These are phyloP conservation scores for Aurinia saxatilis DNA, from an alignment of 345 rosid species.

Conservation along the genomic window DNA sequence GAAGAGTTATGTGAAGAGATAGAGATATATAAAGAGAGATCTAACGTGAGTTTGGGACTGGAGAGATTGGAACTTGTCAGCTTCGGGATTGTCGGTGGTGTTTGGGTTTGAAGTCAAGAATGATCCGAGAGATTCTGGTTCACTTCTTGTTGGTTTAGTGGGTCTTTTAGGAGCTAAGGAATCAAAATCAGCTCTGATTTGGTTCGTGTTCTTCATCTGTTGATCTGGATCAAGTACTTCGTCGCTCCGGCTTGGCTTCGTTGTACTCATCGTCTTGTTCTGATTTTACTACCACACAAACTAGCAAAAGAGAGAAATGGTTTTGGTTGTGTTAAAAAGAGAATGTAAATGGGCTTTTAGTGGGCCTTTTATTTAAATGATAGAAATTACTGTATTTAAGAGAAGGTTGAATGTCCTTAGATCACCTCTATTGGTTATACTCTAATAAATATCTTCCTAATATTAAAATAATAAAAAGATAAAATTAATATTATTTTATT, in stretches of 20 bases:
- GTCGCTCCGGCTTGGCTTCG: constrained; percentile 82
- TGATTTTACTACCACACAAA: background rate
- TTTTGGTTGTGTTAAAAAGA: background rate
- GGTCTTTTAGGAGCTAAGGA: constrained; percentile 62
- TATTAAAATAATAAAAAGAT: no score
- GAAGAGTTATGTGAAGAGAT: background rate
- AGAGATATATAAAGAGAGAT: background rate
- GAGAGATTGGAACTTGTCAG: constrained; percentile 50
- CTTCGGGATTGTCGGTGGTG: constrained; percentile 42
- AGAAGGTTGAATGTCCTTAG: no score
- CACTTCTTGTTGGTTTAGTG: constrained; percentile 67
- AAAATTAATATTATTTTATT: no score
- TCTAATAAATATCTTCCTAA: no score
- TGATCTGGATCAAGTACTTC: constrained; percentile 45
- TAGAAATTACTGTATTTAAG: no score
- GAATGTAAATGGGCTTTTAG: background rate
- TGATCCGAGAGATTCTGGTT: constrained; percentile 33
- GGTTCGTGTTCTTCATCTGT: constrained; percentile 43
- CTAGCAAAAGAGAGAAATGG: background rate
- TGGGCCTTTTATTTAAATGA: constrained; percentile 5
- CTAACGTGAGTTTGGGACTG: constrained; percentile 41
- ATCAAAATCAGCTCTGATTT: constrained; percentile 56
- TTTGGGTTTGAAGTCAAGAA: constrained; percentile 8
- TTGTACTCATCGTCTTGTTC: constrained; percentile 22
- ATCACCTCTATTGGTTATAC: no score